Percentiles rank a stretch among this genome's conserved stretches.
These are phyloP conservation scores for Umbelopsis sp. DNA, from an alignment of 192 early-diverging fungal genomes.

Conservation along the genomic window DNA sequence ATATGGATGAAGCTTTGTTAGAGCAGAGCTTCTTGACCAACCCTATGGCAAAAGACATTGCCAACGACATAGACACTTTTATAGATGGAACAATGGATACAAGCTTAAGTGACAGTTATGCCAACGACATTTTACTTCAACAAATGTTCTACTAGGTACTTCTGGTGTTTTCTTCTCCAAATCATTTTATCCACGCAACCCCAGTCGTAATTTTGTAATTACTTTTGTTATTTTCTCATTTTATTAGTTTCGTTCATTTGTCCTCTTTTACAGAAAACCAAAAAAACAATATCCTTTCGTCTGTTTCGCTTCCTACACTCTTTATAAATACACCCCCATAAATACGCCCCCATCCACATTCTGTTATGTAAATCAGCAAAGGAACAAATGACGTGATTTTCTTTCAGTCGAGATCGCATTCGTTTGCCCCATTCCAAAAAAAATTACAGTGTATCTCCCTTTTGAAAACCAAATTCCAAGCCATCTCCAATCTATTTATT, in stretches of 20 bases:
- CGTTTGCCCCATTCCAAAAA: too few relatives aligned
- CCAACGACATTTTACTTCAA: conserved; percentile 19
- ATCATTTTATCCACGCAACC: too few relatives aligned
- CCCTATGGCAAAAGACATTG: conserved; percentile 10
- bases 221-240: neutral
- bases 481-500: neutral
- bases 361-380: neutral
- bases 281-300: neutral
- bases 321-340: neutral
- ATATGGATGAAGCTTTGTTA: neutral
- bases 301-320: neutral
- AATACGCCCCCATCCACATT: neutral
- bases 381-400: neutral
- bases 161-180: neutral
- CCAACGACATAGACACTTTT: conserved; percentile 13
- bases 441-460: too few relatives aligned
- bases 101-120: neutral
- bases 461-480: too few relatives aligned
- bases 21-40: conserved; percentile 5
- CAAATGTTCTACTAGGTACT: conserved; percentile 17
- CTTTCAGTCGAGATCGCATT: too few relatives aligned
- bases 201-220: conserved; percentile 20
- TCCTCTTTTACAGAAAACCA: too few relatives aligned
- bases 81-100: conserved; percentile 18
- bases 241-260: too few relatives aligned